phyloP scores from a whole-genome alignment of 2,329 filamentous ascomycete species.

The Drechslerella dactyloides region DNA sequence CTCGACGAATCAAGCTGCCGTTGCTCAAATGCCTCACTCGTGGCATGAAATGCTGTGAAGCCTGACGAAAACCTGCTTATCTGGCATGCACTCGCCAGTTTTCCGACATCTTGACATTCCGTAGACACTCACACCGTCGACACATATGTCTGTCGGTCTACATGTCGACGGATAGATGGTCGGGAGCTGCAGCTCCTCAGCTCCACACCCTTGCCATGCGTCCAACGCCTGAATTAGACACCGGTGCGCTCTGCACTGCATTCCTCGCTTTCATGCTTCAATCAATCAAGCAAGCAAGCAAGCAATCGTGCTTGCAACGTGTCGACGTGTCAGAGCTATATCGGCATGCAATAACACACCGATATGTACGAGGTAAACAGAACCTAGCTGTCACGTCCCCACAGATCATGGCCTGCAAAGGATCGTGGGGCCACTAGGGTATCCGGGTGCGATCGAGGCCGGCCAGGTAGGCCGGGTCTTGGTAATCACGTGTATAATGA shows the following conservation, averaged over 20 bases:
- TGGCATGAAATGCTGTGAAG: neutral
- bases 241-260: neutral
- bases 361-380: neutral
- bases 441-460: neutral
- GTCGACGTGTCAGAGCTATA: slow-evolving; percentile 9
- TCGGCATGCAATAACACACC: slow-evolving; percentile 2
- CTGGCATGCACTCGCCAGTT: neutral
- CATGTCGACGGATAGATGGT: neutral
- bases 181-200: neutral
- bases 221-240: too few species aligned
- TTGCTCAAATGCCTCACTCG: neutral
- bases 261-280: too few species aligned
- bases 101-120: neutral
- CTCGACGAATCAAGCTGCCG: neutral
- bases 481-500: slow-evolving; percentile 3
- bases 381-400: slow-evolving; percentile 1
- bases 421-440: slow-evolving; percentile 1
- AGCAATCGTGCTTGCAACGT: slow-evolving; percentile 4
- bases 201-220: neutral
- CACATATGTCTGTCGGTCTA: neutral
- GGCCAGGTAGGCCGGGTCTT: neutral
- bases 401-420: neutral
- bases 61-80: neutral
- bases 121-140: slow-evolving; percentile 2
- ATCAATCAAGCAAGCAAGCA: too few species aligned